Evolutionary conservation across 2,329 filamentous ascomycete species (phyloP), one percentile per base, ranked within the genome.

Genomic region (Teratosphaeria epicoccoides): DNA sequence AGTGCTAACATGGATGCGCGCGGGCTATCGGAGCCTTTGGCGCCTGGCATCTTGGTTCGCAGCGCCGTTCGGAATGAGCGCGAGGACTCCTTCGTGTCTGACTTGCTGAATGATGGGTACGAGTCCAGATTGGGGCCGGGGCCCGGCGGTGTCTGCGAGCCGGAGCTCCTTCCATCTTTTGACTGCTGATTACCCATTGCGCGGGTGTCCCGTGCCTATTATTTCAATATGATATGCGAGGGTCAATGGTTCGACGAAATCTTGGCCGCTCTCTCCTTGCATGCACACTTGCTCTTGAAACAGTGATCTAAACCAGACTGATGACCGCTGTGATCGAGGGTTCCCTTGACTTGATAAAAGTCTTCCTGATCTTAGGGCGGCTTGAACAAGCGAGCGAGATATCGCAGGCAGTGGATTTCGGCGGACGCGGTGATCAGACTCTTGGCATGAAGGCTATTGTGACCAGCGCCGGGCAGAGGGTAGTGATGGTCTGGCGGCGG

Each of bases 31-130:
- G 75, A 81, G 65, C 63, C 63, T 56, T 76, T 76, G 59, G 65
- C 76, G 29, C 85, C 87, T 2, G 87, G 88, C 54, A 95, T 96
- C 72, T 96, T 96, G 56, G 88, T 94, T 55, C 88, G 81, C 60
- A 97, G 79, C 7, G 80, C 80, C 37, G 83, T 85, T 60, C 87
- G 82, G 69, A 96, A 83, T 4, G 90, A 96, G 58, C 89, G 85
- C 26, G 85, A 82, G 6, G 89, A 96, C 59, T 95, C 90, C 68
- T 90, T 91, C 24, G 91, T 97, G 67, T 97, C 91, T 52, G 89
- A 88, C 67, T 86, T 85, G 72, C 84, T 87, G 68, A 97, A 91
- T 24, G 91, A 95, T 24, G 90, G 91, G 69, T 93, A 95, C 25
- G 88, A 87, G 69, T 88, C 85, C 53, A 96, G 74, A 55, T 79